phyloP scores from a whole-genome alignment of 306 rosid genomes.

The cucumber (Cucumis sativus) region DNA sequence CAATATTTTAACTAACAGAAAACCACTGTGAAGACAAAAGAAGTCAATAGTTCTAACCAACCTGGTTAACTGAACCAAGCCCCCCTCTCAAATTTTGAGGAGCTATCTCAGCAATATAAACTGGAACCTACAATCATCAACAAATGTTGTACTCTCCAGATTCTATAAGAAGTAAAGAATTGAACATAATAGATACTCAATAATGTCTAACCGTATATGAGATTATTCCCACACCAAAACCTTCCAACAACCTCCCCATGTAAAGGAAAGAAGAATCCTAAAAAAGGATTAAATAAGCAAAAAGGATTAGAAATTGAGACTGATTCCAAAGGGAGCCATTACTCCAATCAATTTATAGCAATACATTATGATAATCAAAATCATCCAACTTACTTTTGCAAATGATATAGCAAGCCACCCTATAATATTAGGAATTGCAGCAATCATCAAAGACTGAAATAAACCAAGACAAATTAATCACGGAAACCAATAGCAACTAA shows the following conservation, averaged over 20 bases:
- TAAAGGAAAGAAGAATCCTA: conserved; percentile 64
- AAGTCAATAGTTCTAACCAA: conserved; percentile 9
- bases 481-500: background rate
- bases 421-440: conserved; percentile 78
- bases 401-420: conserved; percentile 88
- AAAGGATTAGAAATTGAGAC: background rate
- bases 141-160: background rate
- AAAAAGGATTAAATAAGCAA: background rate
- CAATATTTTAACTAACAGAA: background rate
- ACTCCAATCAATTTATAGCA: background rate
- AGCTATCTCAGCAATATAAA: conserved; percentile 79
- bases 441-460: conserved; percentile 79
- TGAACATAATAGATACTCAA: background rate
- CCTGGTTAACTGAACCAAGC: conserved; percentile 89
- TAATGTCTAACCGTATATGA: conserved; percentile 62
- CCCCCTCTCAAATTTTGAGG: conserved; percentile 76
- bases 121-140: conserved; percentile 48
- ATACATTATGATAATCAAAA: background rate
- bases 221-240: conserved; percentile 87
- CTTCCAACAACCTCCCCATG: conserved; percentile 85
- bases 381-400: conserved; percentile 49
- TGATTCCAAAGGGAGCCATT: background rate
- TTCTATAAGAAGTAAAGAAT: background rate
- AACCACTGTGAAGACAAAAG: background rate
- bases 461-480: conserved; percentile 10